These are phyloP conservation scores for Bacidia gigantensis DNA, from an alignment of 495 filamentous ascomycete species.

Conservation along the genomic window DNA sequence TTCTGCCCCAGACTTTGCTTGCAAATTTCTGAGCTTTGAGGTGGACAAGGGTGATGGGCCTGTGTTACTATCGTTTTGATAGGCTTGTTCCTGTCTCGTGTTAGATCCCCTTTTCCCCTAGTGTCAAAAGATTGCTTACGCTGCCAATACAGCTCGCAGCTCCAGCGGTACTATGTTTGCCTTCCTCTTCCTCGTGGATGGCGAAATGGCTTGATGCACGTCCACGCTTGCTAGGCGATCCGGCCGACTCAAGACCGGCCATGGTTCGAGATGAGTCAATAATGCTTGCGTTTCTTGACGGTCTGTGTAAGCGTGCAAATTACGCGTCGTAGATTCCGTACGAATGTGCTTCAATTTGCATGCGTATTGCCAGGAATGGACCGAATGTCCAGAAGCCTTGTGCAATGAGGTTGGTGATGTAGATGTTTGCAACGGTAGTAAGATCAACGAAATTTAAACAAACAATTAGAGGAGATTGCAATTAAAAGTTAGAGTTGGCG, in stretches of 20 bases:
- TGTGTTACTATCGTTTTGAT: slow-evolving; percentile 18
- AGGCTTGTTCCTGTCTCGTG: background rate
- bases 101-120: background rate
- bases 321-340: background rate
- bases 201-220: slow-evolving; percentile 18
- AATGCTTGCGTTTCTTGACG: background rate
- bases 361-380: background rate
- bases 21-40: slow-evolving; percentile 29
- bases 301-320: background rate
- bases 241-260: slow-evolving; percentile 33
- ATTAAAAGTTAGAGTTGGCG: slow-evolving; percentile 7
- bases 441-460: slow-evolving; percentile 11
- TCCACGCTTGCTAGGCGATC: slow-evolving; percentile 35
- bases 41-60: slow-evolving; percentile 25
- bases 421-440: slow-evolving; percentile 13
- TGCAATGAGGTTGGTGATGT: slow-evolving; percentile 16
- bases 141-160: slow-evolving; percentile 8
- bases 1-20: slow-evolving; percentile 11
- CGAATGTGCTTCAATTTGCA: background rate
- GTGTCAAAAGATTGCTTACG: slow-evolving; percentile 6
- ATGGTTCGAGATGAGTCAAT: slow-evolving; percentile 18
- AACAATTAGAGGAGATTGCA: slow-evolving; percentile 6
- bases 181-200: slow-evolving; percentile 20
- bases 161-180: slow-evolving; percentile 5
- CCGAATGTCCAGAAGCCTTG: slow-evolving; percentile 15